Evolutionary conservation across 2,329 filamentous ascomycete genomes (phyloP).

Genomic region (Trichoderma sp.): DNA sequence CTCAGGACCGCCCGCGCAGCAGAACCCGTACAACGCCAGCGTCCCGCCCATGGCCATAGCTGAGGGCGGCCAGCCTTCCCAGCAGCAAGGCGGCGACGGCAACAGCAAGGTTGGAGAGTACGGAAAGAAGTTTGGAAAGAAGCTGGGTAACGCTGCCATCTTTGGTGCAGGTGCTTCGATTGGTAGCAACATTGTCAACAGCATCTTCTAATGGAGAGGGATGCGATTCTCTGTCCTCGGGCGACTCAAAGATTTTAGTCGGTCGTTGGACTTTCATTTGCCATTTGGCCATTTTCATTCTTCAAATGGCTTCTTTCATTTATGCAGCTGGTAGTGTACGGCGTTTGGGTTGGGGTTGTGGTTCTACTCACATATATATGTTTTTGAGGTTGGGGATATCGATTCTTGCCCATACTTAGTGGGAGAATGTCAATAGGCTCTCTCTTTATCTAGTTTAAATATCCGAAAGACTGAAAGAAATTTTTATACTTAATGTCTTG

Average conservation of each 20-base stretch:
- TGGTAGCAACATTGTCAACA: conserved; percentile 86
- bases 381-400: not conserved
- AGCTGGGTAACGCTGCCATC: conserved; percentile 77
- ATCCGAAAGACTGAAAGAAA: not conserved
- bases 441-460: not conserved
- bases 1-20: conserved; percentile 50
- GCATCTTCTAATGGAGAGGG: conserved; percentile 69
- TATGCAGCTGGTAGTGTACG: not conserved
- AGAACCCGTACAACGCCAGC: conserved; percentile 68
- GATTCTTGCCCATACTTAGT: not conserved
- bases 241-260: not conserved
- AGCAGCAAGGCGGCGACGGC: conserved; percentile 43
- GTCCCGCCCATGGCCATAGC: conserved; percentile 77
- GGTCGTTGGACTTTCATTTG: not conserved
- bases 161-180: conserved; percentile 93
- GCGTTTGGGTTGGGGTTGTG: conserved; percentile 4
- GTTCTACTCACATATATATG: not conserved
- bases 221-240: not conserved
- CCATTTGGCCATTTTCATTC: not conserved
- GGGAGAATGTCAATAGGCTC: not conserved
- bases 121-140: conserved; percentile 97
- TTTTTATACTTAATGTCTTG: not conserved
- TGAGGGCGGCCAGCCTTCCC: conserved; percentile 51
- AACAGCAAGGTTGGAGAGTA: conserved; percentile 69
- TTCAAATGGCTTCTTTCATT: not conserved